Evolutionary conservation across 768 basidiomycete genomes (phyloP).

Genomic region (Asterophora lycoperdoides): DNA sequence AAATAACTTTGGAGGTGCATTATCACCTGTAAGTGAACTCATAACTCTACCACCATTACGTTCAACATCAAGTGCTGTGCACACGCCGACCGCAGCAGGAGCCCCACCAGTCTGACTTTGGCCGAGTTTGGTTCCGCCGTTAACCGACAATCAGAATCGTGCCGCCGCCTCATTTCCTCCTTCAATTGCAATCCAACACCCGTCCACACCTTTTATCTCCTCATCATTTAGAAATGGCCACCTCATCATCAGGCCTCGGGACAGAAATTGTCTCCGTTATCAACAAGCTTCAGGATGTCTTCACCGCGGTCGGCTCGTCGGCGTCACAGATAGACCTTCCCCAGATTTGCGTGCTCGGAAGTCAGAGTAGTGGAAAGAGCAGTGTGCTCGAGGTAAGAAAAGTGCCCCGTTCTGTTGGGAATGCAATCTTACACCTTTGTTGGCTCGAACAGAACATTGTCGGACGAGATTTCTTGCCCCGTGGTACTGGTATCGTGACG

Average conservation of each 20-base stretch:
- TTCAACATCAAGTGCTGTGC: neutral
- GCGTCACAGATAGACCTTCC: slow-evolving; percentile 82
- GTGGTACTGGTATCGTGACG: slow-evolving; percentile 98
- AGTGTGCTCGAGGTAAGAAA: slow-evolving; percentile 78
- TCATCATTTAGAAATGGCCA: slow-evolving; percentile 38
- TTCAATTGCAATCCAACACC: slow-evolving; percentile 13
- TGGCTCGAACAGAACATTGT: slow-evolving; percentile 76
- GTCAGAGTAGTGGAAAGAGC: slow-evolving; percentile 92
- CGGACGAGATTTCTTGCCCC: slow-evolving; percentile 96
- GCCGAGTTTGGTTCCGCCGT: slow-evolving; percentile 15
- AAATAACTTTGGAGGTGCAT: too few relatives aligned
- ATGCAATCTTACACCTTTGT: slow-evolving; percentile 9
- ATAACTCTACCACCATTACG: too few relatives aligned
- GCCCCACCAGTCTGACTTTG: slow-evolving; percentile 16
- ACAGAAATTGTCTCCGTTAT: slow-evolving; percentile 76
- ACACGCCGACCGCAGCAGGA: too few relatives aligned
- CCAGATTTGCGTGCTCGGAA: slow-evolving; percentile 88
- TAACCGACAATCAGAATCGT: slow-evolving; percentile 8
- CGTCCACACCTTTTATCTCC: slow-evolving; percentile 15
- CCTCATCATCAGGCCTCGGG: slow-evolving; percentile 64
- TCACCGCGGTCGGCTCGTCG: slow-evolving; percentile 75
- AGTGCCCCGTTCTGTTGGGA: neutral
- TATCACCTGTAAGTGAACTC: too few relatives aligned
- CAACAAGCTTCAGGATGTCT: slow-evolving; percentile 91
- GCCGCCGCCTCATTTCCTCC: slow-evolving; percentile 11